phyloP scores from a whole-genome alignment of 371 early-diverging fungal genomes.

The Circinella minor region DNA sequence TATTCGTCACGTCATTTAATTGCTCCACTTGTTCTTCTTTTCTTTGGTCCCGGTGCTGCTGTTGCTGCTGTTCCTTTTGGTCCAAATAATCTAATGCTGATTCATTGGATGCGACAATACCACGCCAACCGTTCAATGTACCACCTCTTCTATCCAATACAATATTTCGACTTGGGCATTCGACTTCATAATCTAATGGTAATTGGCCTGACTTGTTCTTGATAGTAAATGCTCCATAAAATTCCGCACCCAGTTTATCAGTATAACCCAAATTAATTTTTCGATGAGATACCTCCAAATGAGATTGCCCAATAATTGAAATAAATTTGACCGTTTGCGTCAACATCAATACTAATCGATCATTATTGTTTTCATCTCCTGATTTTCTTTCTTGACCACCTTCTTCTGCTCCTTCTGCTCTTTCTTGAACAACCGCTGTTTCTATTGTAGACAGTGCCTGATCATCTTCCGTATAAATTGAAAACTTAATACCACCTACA shows the following conservation, averaged over 20 bases:
- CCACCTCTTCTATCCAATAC: slow-evolving; percentile 63
- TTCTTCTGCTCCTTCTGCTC: not conserved
- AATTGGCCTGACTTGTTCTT: slow-evolving; percentile 67
- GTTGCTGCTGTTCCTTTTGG: slow-evolving; percentile 18
- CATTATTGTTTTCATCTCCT: slow-evolving; percentile 9
- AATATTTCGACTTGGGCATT: slow-evolving; percentile 62
- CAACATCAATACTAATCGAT: slow-evolving; percentile 42
- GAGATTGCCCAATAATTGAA: slow-evolving; percentile 82
- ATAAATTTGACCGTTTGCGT: slow-evolving; percentile 83
- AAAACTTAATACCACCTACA: slow-evolving; percentile 85
- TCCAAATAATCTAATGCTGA: slow-evolving; percentile 17
- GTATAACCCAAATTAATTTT: slow-evolving; percentile 65
- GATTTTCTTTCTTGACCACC: not conserved
- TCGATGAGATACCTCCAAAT: slow-evolving; percentile 68
- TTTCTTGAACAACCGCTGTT: not conserved
- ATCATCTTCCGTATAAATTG: slow-evolving; percentile 61
- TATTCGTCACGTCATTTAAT: slow-evolving; percentile 17
- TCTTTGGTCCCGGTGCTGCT: not conserved
- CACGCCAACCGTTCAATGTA: slow-evolving; percentile 62
- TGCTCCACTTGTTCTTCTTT: not conserved
- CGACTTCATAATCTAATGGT: slow-evolving; percentile 68
- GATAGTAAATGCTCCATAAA: slow-evolving; percentile 66
- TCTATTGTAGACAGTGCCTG: slow-evolving; percentile 18
- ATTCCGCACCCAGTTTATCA: slow-evolving; percentile 51
- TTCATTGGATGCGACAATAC: slow-evolving; percentile 24